phyloP scores from a whole-genome alignment of 2,329 filamentous ascomycete species.

The Colletotrichum eleusines region DNA sequence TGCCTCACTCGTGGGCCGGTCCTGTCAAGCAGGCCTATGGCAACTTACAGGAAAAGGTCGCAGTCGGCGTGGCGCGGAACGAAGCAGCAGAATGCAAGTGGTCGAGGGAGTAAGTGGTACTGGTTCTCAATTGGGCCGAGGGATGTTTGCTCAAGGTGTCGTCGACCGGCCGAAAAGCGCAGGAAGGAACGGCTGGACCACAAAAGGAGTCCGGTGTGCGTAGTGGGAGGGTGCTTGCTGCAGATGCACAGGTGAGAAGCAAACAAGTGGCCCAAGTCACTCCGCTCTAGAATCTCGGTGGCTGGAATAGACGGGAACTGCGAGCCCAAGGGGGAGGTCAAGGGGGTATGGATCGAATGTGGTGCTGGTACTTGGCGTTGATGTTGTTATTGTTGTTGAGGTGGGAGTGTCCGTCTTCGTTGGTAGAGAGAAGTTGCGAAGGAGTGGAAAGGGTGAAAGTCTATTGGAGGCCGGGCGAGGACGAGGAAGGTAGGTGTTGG shows the following conservation, averaged over 20 bases:
- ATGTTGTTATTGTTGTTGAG: neutral
- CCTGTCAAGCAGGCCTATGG: conserved; percentile 16
- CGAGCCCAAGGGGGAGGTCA: conserved; percentile 26
- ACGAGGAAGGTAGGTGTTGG: neutral
- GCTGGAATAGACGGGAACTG: conserved; percentile 4
- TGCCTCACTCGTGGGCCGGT: conserved; percentile 9
- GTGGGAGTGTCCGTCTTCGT: conserved; percentile 6
- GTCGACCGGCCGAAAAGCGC: conserved; percentile 4
- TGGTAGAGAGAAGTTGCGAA: conserved; percentile 10
- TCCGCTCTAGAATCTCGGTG: conserved; percentile 19
- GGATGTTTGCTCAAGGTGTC: conserved; percentile 32
- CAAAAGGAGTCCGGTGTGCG: conserved; percentile 30
- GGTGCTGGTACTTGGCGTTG: neutral
- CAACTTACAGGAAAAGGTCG: conserved; percentile 33
- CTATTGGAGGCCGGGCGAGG: conserved; percentile 39
- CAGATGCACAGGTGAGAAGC: conserved; percentile 33
- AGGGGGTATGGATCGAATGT: conserved; percentile 8
- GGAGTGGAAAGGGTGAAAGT: conserved; percentile 36
- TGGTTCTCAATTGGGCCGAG: conserved; percentile 13
- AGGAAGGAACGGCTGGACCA: conserved; percentile 41
- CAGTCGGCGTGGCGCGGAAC: conserved; percentile 7
- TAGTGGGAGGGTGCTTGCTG: conserved; percentile 34
- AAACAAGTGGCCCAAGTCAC: conserved; percentile 34
- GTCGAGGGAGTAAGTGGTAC: conserved; percentile 29
- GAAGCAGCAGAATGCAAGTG: conserved; percentile 26